These are phyloP conservation scores for Agrocybe pediades DNA, from an alignment of 768 basidiomycete genomes.

Conservation along the genomic window DNA sequence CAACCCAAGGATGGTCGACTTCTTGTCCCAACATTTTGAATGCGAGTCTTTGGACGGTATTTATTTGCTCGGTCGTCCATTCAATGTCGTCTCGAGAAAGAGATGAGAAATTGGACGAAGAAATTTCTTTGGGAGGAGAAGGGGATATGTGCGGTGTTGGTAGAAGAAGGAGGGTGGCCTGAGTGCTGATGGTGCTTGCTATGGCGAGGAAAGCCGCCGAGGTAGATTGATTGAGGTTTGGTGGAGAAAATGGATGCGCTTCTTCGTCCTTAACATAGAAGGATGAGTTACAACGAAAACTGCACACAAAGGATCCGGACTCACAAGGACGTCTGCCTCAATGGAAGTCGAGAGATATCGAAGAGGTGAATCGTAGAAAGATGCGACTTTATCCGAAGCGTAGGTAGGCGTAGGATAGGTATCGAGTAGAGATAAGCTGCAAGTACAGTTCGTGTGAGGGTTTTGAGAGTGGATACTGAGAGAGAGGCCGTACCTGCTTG, in stretches of 20 bases:
- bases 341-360: conserved; percentile 47
- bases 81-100: conserved; percentile 32
- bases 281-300: conserved; percentile 4
- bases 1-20: conserved; percentile 16
- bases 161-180: conserved; percentile 43
- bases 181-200: conserved; percentile 17
- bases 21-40: conserved; percentile 34
- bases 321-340: conserved; percentile 20
- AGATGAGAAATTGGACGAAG: conserved; percentile 31
- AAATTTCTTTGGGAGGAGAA: conserved; percentile 41
- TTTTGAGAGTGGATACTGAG: background rate
- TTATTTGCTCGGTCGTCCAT: conserved; percentile 38
- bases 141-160: conserved; percentile 46
- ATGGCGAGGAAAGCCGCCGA: conserved; percentile 55
- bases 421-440: conserved; percentile 53
- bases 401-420: conserved; percentile 53
- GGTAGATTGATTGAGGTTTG: conserved; percentile 57
- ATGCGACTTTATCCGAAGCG: conserved; percentile 32
- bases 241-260: conserved; percentile 47
- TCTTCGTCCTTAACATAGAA: conserved; percentile 30
- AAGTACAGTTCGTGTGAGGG: background rate
- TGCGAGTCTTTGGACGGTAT: conserved; percentile 35
- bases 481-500: conserved; percentile 38
- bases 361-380: conserved; percentile 47
- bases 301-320: conserved; percentile 3